Percentiles rank a stretch among this genome's conserved stretches.
Conservation (phyloP, 2,329 filamentous ascomycete species). For the Aspergillus hortae region DNA sequence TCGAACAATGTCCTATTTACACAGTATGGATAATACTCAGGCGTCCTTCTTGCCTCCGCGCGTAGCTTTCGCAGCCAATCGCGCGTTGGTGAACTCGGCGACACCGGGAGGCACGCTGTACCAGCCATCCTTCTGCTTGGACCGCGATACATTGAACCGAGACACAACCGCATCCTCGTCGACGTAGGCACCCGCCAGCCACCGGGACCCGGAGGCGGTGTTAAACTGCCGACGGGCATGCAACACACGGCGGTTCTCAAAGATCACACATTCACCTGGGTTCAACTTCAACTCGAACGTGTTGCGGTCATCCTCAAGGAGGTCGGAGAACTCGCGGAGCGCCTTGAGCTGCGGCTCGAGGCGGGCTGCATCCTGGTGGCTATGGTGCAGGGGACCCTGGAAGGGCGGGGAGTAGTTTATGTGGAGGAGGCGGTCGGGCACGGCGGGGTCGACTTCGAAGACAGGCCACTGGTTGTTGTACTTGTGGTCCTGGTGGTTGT, state of each 20-base stretch:
- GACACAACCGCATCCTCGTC: slow-evolving; percentile 60
- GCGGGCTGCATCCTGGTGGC: neutral
- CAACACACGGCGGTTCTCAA: slow-evolving; percentile 80
- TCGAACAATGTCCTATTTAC: neutral
- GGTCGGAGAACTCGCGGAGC: slow-evolving; percentile 55
- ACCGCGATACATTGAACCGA: slow-evolving; percentile 31
- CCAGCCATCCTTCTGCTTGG: slow-evolving; percentile 8
- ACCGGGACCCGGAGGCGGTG: slow-evolving; percentile 60
- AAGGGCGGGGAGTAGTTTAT: slow-evolving; percentile 78
- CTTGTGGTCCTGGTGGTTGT: slow-evolving; percentile 61
- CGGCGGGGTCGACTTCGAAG: slow-evolving; percentile 36
- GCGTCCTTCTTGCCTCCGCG: too few species aligned
- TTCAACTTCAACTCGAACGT: slow-evolving; percentile 69
- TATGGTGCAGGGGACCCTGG: slow-evolving; percentile 54
- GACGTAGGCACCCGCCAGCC: slow-evolving; percentile 84
- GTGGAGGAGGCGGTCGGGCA: slow-evolving; percentile 27
- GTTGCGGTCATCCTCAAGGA: slow-evolving; percentile 56
- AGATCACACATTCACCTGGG: slow-evolving; percentile 86
- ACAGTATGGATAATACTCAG: neutral
- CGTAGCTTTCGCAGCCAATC: too few species aligned
- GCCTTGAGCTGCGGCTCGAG: slow-evolving; percentile 38
- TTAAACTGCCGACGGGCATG: slow-evolving; percentile 81
- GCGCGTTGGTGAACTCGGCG: neutral
- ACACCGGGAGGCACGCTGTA: neutral
- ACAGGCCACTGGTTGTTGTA: slow-evolving; percentile 61